Percentiles rank a stretch among this genome's conserved stretches.
Conservation (phyloP, 768 basidiomycete species). For the Terana coerulea region DNA sequence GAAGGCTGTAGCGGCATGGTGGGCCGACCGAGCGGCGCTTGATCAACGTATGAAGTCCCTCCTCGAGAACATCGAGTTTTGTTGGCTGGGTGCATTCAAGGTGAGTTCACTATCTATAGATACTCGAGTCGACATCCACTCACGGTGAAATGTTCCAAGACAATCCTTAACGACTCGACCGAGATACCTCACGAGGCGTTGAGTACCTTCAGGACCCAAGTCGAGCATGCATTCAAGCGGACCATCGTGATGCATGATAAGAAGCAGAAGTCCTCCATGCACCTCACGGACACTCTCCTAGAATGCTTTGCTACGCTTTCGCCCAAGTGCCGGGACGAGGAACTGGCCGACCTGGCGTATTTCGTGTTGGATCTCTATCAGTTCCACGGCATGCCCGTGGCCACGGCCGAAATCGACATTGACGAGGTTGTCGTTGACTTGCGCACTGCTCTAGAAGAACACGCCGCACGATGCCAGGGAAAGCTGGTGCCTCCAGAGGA, state of each 20-base stretch:
- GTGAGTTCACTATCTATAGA: slow-evolving; percentile 37
- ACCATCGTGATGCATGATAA: slow-evolving; percentile 57
- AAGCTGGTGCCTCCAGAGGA: slow-evolving; percentile 34
- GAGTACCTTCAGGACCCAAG: slow-evolving; percentile 52
- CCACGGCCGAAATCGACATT: slow-evolving; percentile 88
- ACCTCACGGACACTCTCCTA: slow-evolving; percentile 71
- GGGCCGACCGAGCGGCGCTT: slow-evolving; percentile 74
- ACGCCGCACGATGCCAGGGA: slow-evolving; percentile 39
- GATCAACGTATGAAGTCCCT: slow-evolving; percentile 73
- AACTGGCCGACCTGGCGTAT: slow-evolving; percentile 91
- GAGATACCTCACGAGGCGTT: slow-evolving; percentile 43
- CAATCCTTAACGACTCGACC: slow-evolving; percentile 53
- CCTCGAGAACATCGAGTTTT: slow-evolving; percentile 85
- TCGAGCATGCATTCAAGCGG: slow-evolving; percentile 76
- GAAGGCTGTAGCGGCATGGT: slow-evolving; percentile 74
- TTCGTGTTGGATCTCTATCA: slow-evolving; percentile 94
- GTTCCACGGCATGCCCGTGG: slow-evolving; percentile 85
- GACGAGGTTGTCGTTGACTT: slow-evolving; percentile 89
- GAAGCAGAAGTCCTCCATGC: slow-evolving; percentile 45
- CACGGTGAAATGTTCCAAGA: too few relatives aligned
- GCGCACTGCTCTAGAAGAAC: slow-evolving; percentile 71
- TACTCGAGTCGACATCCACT: too few relatives aligned
- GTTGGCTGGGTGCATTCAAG: slow-evolving; percentile 98
- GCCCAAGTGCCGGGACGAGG: slow-evolving; percentile 83
- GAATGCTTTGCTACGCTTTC: slow-evolving; percentile 84